A percentile compares a stretch with the other conserved stretches of the same genome.
phyloP scores from a whole-genome alignment of 306 rosid species.

The Comarum palustre region DNA sequence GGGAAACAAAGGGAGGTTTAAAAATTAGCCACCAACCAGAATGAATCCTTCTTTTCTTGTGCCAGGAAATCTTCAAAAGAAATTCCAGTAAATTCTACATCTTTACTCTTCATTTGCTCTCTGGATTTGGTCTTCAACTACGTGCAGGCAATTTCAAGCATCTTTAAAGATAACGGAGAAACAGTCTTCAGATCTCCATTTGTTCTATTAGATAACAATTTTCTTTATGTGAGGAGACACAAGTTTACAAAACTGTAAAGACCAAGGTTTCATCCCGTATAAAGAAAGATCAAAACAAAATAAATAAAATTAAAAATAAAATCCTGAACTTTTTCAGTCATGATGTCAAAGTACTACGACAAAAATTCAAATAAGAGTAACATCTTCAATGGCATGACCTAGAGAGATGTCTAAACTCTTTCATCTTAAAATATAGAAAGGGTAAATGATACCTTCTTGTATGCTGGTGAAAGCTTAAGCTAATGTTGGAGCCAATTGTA shows the following conservation, averaged over 20 bases:
- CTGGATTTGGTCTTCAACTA: constrained; percentile 53
- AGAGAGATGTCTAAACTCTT: neutral
- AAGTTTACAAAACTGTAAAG: neutral
- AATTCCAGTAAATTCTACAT: constrained; percentile 51
- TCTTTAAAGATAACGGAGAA: constrained; percentile 28
- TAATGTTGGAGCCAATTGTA: constrained; percentile 90
- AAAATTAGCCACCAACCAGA: constrained; percentile 57
- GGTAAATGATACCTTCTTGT: constrained; percentile 59
- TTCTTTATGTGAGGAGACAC: neutral
- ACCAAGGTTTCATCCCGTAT: neutral
- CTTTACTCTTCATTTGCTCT: constrained; percentile 38
- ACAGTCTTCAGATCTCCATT: constrained; percentile 16
- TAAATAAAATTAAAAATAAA: neutral
- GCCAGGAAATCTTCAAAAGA: constrained; percentile 86
- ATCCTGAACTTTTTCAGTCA: neutral
- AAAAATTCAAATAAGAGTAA: neutral
- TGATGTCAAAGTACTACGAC: neutral
- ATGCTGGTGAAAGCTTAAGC: constrained; percentile 88
- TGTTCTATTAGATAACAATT: neutral
- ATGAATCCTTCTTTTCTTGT: constrained; percentile 87
- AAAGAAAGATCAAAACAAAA: neutral
- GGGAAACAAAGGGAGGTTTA: neutral
- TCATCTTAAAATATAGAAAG: neutral
- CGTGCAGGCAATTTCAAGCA: constrained; percentile 62
- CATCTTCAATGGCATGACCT: neutral